Base-by-base conservation (phyloP, 495 filamentous ascomycete species). In the Talaromyces liani region DNA sequence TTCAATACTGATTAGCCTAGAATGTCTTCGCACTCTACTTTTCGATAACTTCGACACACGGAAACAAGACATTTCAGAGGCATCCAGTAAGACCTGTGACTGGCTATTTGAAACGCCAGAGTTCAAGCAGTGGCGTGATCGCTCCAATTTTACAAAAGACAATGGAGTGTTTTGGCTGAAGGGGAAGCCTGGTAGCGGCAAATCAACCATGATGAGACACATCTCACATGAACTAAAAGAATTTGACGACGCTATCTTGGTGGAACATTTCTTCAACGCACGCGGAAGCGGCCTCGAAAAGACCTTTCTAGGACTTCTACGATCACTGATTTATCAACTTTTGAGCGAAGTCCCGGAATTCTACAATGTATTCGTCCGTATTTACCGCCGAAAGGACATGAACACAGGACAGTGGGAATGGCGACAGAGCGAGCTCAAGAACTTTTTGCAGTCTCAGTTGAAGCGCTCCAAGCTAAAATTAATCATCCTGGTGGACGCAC, bases 271-370 rank as follows among this genome's bases (percentile, higher is more conserved):
- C 71, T 85, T 84, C 68, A 76, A 82, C 33, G 80, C 78, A 0
- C 69, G 79, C 56, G 81, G 84, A 1, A 70, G 66, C 1, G 31
- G 69, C 3, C 67, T 86, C 20, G 82, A 86, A 68, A 82, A 78
- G 64, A 79, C 83, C 0, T 72, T 2, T 27, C 2, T 61, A 0
- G 83, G 85, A 6, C 82, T 86, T 78, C 85, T 84, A 63, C 82
- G 82, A 41, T 83, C 83, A 0, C 63, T 86, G 0, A 63, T 79
- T n/a, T 57, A 65, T 6, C 73, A 76, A 45, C 62, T 79, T 2
- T 65, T 78, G 20, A 45, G 68, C 54, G 65, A 63, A 9, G 65
- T 65, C 33, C 69, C 73, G 10, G 67, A 68, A n/a, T 10, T 51
- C 14, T 22, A 51, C 16, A 58, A 58, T 60, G 58, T n/a, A 58